Evolutionary conservation across 2,329 filamentous ascomycete genomes (phyloP).

Genomic region (Penicillium thymicola): DNA sequence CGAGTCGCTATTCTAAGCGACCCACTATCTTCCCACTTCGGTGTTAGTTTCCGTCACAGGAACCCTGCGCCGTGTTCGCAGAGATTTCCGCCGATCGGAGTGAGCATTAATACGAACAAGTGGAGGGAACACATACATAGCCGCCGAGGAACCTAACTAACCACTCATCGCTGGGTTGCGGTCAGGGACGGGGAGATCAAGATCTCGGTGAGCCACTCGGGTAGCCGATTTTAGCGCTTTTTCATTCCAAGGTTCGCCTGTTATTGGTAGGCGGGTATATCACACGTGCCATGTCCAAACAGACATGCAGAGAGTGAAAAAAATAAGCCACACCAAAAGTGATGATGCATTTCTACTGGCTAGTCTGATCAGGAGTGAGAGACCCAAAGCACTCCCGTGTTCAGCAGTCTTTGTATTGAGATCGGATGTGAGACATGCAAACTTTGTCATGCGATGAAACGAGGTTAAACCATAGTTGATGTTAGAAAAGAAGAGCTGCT

Average conservation of each 20-base stretch:
- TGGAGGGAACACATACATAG: not conserved
- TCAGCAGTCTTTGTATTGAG: not conserved
- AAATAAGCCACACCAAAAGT: not conserved
- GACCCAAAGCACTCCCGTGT: too few species aligned
- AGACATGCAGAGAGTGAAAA: not conserved
- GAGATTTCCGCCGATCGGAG: not conserved
- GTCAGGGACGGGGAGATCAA: conserved; percentile 16
- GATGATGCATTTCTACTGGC: not conserved
- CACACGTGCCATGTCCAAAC: not conserved
- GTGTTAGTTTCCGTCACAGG: not conserved
- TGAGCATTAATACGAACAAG: not conserved
- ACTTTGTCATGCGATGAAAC: not conserved
- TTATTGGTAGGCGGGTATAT: not conserved
- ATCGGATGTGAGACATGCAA: not conserved
- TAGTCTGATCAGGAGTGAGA: not conserved
- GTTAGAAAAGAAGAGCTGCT: not conserved
- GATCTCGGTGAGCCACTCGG: conserved; percentile 7
- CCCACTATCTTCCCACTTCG: not conserved
- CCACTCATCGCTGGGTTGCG: not conserved
- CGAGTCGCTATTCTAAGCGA: not conserved
- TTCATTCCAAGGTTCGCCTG: not conserved
- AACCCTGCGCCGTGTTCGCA: not conserved
- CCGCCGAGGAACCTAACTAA: not conserved
- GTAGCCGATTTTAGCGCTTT: conserved; percentile 17
- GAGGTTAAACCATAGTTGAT: not conserved